These are phyloP conservation scores for Fusarium ramigenum DNA, from an alignment of 2,329 filamentous ascomycete species.

Conservation along the genomic window DNA sequence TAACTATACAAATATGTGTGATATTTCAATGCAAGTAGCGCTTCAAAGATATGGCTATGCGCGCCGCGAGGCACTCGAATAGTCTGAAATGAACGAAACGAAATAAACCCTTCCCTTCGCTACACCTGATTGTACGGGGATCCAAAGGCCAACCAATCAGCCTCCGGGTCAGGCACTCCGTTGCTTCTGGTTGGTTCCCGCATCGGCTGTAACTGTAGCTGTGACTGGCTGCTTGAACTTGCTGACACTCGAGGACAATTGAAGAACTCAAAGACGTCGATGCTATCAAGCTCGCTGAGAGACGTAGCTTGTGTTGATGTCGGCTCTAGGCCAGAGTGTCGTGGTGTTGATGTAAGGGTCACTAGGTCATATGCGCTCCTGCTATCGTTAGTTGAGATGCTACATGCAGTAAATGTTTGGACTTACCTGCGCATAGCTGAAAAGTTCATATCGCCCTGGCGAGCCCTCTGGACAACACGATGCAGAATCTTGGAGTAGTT, in stretches of 20 bases:
- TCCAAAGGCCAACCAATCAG: constrained; percentile 32
- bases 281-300: constrained; percentile 53
- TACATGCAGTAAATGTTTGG: too few species aligned
- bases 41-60: neutral
- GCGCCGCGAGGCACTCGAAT: constrained; percentile 2
- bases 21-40: neutral
- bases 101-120: neutral
- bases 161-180: constrained; percentile 20
- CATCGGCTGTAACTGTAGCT: neutral
- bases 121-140: constrained; percentile 14
- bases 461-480: constrained; percentile 50
- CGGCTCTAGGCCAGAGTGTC: constrained; percentile 51
- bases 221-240: constrained; percentile 30
- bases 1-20: too few species aligned
- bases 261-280: constrained; percentile 58
- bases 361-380: constrained; percentile 54
- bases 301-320: constrained; percentile 52
- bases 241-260: constrained; percentile 51
- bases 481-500: constrained; percentile 54
- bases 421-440: constrained; percentile 53
- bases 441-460: constrained; percentile 50
- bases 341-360: constrained; percentile 48
- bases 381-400: neutral
- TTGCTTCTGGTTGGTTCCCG: constrained; percentile 20
- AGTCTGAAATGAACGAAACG: neutral